Base-by-base conservation (phyloP, 2,329 filamentous ascomycete species). In the Diaporthe sp. region DNA sequence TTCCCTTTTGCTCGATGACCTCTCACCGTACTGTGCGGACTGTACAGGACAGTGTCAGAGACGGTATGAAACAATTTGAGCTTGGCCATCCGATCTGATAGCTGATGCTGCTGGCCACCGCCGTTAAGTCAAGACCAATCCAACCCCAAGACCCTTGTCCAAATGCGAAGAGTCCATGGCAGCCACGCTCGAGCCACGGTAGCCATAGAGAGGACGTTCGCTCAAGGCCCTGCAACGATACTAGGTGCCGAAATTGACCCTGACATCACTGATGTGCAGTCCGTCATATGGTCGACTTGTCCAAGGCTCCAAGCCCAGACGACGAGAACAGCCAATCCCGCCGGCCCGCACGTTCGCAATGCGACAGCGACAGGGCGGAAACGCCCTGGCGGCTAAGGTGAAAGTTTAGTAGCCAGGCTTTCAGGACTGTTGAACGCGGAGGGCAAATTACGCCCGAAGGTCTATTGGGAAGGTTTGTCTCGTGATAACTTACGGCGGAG, bases 191-290 rank as follows among this genome's bases (percentile, higher is more conserved):
- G 78, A 71, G 17, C 78, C 71, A 71, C 73, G 70, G 78, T 79
- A 7, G 78, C 79, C 15, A 78, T 71, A n/a, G 58, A 49, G 71
- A 87, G 85, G 79, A 82, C 80, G 19, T 76, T 83, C 44, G 84
- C 86, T 78, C 83, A 87, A 78, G 86, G 86, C 7, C 83, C 83
- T 71, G 81, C 84, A 13, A 87, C 86, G 0, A 84, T 82, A 42
- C 78, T 88, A 15, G 83, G 85, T 22, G 86, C 86, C 9, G 86
- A 85, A 10, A 81, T 88, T 44, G 86, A 87, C 78, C 60, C 76
- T 25, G 53, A 46, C 34, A 49, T 77, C n/a, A 49, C 70, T 10
- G 57, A 51, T 58, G 39, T 58, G 68, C 44, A 53, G 13, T 61
- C 39, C 42, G 4, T 37, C 34, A 51, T 39, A 25, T 49, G 34